A percentile compares a stretch with the other conserved stretches of the same genome.
Evolutionary conservation across 2,329 filamentous ascomycete genomes (phyloP).

Genomic region (Metarhizium sp.): DNA sequence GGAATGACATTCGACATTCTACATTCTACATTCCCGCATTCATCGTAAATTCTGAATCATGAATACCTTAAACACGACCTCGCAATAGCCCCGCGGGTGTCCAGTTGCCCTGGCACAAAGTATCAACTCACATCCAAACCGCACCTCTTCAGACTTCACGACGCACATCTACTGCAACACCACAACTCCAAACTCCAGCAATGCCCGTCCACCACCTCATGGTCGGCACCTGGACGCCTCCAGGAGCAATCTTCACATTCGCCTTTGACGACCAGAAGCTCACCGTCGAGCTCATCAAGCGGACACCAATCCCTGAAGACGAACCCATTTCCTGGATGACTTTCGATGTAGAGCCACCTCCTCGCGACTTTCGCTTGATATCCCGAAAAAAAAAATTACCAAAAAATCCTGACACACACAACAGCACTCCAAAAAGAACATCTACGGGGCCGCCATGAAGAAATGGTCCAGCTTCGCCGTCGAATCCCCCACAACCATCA

Average conservation of each 20-base stretch:
- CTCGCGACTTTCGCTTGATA: no score
- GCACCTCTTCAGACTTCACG: no score
- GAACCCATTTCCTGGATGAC: conserved; percentile 94
- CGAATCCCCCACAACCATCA: conserved; percentile 64
- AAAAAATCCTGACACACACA: background rate
- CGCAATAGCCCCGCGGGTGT: no score
- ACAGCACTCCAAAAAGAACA: conserved; percentile 71
- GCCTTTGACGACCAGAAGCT: conserved; percentile 77
- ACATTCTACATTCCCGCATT: no score
- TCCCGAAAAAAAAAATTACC: background rate
- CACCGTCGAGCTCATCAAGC: conserved; percentile 65
- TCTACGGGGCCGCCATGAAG: conserved; percentile 89
- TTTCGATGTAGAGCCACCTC: conserved; percentile 57
- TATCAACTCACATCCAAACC: no score
- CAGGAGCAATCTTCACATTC: conserved; percentile 83
- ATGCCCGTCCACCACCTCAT: conserved; percentile 83
- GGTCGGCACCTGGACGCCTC: conserved; percentile 86
- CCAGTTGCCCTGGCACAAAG: no score
- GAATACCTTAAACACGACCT: no score
- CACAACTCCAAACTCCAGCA: conserved; percentile 14
- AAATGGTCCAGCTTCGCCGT: conserved; percentile 81
- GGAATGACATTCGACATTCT: no score
- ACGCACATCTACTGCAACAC: no score
- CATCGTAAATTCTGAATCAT: no score
- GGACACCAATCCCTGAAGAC: conserved; percentile 69